Evolutionary conservation across 129 eudicot species (phyloP).

Genomic region (Chrysanthemum seticuspe): DNA sequence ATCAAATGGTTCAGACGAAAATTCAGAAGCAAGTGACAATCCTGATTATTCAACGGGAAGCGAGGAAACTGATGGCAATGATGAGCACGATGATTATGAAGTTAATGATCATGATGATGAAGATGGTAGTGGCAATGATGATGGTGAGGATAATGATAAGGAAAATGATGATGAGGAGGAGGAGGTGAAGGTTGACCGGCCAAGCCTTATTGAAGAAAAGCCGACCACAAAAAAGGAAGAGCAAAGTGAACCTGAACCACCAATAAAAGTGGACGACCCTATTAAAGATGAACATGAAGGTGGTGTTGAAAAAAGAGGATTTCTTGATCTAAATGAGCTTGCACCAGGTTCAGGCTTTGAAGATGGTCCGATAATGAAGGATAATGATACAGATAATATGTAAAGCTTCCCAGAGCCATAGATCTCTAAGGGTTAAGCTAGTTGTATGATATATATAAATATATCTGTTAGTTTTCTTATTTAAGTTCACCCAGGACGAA

Average conservation of each 20-base stretch:
- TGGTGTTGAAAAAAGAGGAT: slow-evolving; percentile 40
- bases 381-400: slow-evolving; percentile 55
- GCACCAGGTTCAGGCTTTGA: slow-evolving; percentile 94
- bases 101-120: slow-evolving; percentile 31
- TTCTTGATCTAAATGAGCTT: slow-evolving; percentile 89
- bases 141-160: slow-evolving; percentile 31
- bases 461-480: slow-evolving; percentile 6
- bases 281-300: slow-evolving; percentile 45
- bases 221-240: slow-evolving; percentile 36
- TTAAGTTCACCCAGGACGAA: too few species aligned
- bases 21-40: slow-evolving; percentile 52
- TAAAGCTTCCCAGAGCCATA: slow-evolving; percentile 24
- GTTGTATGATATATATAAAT: slow-evolving; percentile 32
- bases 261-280: slow-evolving; percentile 32
- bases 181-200: slow-evolving; percentile 38
- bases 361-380: slow-evolving; percentile 61
- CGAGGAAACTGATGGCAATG: slow-evolving; percentile 45
- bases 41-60: slow-evolving; percentile 50
- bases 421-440: slow-evolving; percentile 4
- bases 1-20: slow-evolving; percentile 43
- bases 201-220: slow-evolving; percentile 37
- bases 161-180: slow-evolving; percentile 41
- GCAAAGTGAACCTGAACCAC: slow-evolving; percentile 22
- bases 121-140: slow-evolving; percentile 39
- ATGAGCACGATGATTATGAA: slow-evolving; percentile 27